A percentile compares a stretch with the other conserved stretches of the same genome.
Evolutionary conservation across 2,329 filamentous ascomycete genomes (phyloP).

Genomic region (Rhinocladiella similis): DNA sequence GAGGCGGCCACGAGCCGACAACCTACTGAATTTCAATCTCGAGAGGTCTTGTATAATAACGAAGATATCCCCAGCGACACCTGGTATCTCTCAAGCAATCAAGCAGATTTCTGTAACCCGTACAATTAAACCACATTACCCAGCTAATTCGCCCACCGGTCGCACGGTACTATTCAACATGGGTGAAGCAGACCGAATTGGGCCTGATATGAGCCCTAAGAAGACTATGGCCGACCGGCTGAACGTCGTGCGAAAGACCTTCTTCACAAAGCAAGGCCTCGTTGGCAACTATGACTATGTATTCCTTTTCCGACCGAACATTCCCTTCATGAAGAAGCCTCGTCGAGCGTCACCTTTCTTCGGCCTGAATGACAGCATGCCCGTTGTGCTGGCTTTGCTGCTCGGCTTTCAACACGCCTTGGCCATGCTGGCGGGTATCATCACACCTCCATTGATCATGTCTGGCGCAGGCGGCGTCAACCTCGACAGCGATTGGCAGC

Average conservation of each 20-base stretch:
- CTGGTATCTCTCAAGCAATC: neutral
- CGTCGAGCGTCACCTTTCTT: conserved; percentile 66
- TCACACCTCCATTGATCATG: conserved; percentile 66
- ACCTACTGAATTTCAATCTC: neutral
- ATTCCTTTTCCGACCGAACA: conserved; percentile 77
- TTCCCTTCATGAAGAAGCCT: conserved; percentile 75
- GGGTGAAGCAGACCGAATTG: conserved; percentile 42
- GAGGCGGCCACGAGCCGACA: conserved; percentile 17
- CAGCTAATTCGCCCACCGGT: neutral
- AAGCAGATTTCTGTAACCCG: neutral
- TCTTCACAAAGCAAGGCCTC: conserved; percentile 63
- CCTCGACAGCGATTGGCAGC: conserved; percentile 53
- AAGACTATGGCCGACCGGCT: conserved; percentile 37
- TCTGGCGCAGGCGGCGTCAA: conserved; percentile 57
- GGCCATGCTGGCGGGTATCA: conserved; percentile 64
- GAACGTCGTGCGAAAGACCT: conserved; percentile 33
- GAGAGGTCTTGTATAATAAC: conserved; percentile 8
- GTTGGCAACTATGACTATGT: conserved; percentile 87
- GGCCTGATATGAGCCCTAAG: conserved; percentile 41
- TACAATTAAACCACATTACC: neutral
- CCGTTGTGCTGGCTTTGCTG: conserved; percentile 64
- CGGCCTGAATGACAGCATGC: conserved; percentile 67
- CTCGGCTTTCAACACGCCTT: conserved; percentile 70
- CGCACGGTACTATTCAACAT: conserved; percentile 4
- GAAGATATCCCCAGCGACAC: too few relatives aligned